phyloP scores from a whole-genome alignment of 768 basidiomycete species.

The Trametes villosa region DNA sequence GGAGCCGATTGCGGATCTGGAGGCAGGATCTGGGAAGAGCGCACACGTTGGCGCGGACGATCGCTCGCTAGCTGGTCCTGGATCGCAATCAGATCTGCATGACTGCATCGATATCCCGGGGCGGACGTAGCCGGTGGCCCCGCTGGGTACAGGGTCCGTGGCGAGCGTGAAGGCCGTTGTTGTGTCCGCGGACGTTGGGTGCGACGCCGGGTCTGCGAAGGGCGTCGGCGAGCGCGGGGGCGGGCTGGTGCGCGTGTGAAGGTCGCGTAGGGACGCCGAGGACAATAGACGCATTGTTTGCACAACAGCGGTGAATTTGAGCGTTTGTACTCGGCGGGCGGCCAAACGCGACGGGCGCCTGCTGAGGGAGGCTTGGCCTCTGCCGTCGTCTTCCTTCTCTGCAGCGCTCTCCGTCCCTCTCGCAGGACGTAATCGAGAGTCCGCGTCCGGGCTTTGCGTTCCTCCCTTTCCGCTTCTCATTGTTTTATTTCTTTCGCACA shows the following conservation, averaged over 20 bases:
- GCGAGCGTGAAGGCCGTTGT: background rate
- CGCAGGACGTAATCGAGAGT: conserved; percentile 31
- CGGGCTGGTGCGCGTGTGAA: background rate
- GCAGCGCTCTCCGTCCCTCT: conserved; percentile 13
- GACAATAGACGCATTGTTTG: conserved; percentile 19
- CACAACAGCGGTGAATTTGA: background rate
- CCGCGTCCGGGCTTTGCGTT: conserved; percentile 31
- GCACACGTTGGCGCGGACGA: conserved; percentile 8
- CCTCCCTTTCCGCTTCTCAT: conserved; percentile 28
- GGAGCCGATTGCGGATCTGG: conserved; percentile 6
- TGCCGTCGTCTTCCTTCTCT: conserved; percentile 18
- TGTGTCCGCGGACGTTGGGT: background rate
- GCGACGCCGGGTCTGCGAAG: conserved; percentile 1
- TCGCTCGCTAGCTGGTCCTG: conserved; percentile 11
- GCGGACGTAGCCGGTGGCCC: conserved; percentile 5
- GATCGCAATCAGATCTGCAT: conserved; percentile 28
- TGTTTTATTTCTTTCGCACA: conserved; percentile 32
- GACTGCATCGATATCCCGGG: conserved; percentile 20
- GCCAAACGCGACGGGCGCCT: conserved; percentile 8
- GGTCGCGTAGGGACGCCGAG: conserved; percentile 8
- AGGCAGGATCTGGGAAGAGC: conserved; percentile 4
- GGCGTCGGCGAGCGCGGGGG: background rate
- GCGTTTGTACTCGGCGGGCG: conserved; percentile 10
- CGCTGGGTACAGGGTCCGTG: conserved; percentile 19
- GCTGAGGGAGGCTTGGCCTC: conserved; percentile 1